Evolutionary conservation across 352 stramenopile genomes (phyloP).

Genomic region (Phytophthora fragariae): DNA sequence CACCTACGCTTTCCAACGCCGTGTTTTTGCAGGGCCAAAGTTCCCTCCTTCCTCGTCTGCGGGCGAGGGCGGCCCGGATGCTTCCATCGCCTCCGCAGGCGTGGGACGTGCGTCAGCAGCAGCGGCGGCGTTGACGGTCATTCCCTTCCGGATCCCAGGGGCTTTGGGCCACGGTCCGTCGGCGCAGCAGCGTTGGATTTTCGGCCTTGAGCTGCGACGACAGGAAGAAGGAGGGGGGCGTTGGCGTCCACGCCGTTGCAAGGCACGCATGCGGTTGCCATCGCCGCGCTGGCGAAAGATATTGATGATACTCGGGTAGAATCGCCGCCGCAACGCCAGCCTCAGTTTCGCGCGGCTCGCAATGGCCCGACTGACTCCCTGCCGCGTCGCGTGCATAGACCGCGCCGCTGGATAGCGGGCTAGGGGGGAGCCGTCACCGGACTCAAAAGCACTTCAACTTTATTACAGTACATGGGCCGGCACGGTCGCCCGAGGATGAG

Average conservation of each 20-base stretch:
- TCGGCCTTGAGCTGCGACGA: not conserved
- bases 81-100: not conserved
- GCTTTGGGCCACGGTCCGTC: no score
- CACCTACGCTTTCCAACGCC: slow-evolving; percentile 37
- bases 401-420: slow-evolving; percentile 28
- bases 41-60: slow-evolving; percentile 51
- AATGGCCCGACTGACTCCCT: slow-evolving; percentile 29
- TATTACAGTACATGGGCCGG: no score
- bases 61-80: not conserved
- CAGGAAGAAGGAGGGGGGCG: no score
- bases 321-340: not conserved
- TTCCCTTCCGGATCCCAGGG: not conserved
- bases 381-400: slow-evolving; percentile 14
- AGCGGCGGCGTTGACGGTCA: no score
- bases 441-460: slow-evolving; percentile 15
- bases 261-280: slow-evolving; percentile 2
- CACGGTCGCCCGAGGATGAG: no score
- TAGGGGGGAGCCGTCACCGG: slow-evolving; percentile 24
- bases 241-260: no score
- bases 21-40: slow-evolving; percentile 28
- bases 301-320: slow-evolving; percentile 13
- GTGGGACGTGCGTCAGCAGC: slow-evolving; percentile 31
- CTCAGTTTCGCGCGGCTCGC: slow-evolving; percentile 12
- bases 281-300: slow-evolving; percentile 17
- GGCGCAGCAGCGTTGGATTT: slow-evolving; percentile 7